Evolutionary conservation across 2,329 filamentous ascomycete genomes (phyloP), one percentile per base, ranked within the genome.

Genomic region (Colletotrichum godetiae): DNA sequence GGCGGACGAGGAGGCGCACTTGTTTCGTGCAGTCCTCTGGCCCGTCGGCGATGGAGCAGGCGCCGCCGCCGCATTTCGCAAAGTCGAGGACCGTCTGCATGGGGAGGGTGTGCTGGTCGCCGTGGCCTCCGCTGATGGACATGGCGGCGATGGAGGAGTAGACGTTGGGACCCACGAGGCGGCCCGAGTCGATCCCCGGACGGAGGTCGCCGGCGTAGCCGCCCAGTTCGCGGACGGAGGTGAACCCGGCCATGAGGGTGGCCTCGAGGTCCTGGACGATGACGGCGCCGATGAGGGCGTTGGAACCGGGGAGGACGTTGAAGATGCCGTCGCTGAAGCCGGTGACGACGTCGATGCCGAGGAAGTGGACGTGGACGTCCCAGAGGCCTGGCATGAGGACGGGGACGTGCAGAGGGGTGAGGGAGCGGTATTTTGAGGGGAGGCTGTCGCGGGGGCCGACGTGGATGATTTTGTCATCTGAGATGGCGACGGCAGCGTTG

Each of bases 381-480:
- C 87, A 89, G 27, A 90, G 81, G 2, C 88, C 87, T 0, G 87
- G 87, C 79, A 89, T 85, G 10, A 87, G 76, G 11, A 86, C 82
- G 0, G 83, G 82, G 15, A 88, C 84, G 22, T 80, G 78, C 0
- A 78, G 80, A 31, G 77, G 77, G 1, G 69, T 72, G 31, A 82
- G 65, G 5, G 73, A 35, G 15, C 70, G 73, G 70, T 84, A 86
- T 63, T 81, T 77, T 12, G 63, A 58, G 1, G 83, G 84, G 5
- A 83, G 69, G 15, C 76, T 73, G 13, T 74, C 49, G 52, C 79
- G 75, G 7, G 74, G 49, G 7, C 85, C 85, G 35, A 84, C 84
- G 77, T 82, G 85, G 37, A 77, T 78, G 62, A 88, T 87, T 58
- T 79, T 82, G 49, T 75, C 78, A 56, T 80, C 81, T 62, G 83